Evolutionary conservation across 2,329 filamentous ascomycete genomes (phyloP), one percentile per base, ranked within the genome.

Genomic region (Diatrype stigma): DNA sequence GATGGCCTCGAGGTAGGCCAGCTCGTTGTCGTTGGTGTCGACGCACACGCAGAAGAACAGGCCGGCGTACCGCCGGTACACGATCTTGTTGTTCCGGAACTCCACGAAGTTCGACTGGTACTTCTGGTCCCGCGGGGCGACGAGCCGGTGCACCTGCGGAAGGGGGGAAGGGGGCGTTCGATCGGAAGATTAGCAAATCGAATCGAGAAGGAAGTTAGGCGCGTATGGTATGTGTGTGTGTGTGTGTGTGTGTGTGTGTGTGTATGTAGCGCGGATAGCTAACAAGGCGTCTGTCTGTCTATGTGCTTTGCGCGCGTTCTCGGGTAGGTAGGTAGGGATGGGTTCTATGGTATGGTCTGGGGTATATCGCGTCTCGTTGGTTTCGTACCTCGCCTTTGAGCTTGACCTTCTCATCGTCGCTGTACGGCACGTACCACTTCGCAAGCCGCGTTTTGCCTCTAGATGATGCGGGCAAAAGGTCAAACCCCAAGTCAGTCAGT

Each of bases 71-170:
- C 94, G 89, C 42, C 95, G 87, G 77, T 99, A 99, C 49, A 99
- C 90, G 63, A 99, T 89, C 77, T 96, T 97, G 69, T 93, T 91
- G 73, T 91, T 89, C 60, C 90, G 88, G 76, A 88, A 87, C 74
- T 99, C 94, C 79, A 99, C 94, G 67, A 99, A 99, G 77, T 99
- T 99, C 74, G 91, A 96, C 71, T 99, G 94, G 78, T 99, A 96
- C 70, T 99, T 99, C 70, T 99, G 94, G 73, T 99, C 94, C 67
- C 94, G 89, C 6, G 94, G 94, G 0, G 94, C 94, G 55, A 99
- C 93, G 61, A 99, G 90, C 56, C 94, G 92, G 79, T 99, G 94
- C 63, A 97, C 89, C 87, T 91, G 62, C 46, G 51, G 53, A n/a
- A 17, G 35, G 23, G 17, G 45, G 46, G 52, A 50, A 35, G 35